Base-by-base conservation (phyloP, 2,329 filamentous ascomycete species). In the Colletotrichum sublineola region DNA sequence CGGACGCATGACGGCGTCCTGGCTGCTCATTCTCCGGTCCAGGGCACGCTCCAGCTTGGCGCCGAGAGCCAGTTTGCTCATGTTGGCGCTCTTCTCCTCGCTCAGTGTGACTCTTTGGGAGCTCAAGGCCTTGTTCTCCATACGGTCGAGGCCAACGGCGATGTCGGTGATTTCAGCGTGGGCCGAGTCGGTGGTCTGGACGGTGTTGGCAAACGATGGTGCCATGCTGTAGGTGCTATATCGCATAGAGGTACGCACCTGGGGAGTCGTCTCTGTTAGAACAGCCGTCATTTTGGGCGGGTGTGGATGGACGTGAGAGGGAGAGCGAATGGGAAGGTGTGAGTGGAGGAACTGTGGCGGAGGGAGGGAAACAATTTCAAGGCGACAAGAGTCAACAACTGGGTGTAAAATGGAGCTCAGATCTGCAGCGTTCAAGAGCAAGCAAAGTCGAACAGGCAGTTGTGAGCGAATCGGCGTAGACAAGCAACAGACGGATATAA, bases 31-130 rank as follows among this genome's bases (percentile, higher is more conserved):
- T 78, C 95, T 90, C 76, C 95, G 89, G 76, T 92, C 92, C 67
- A 98, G 89, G 31, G 95, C 95, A 73, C 95, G 91, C 81, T 97
- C 95, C 52, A 97, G 89, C 85, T 97, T 97, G 73, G 95, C 95
- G 60, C 95, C 93, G 64, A 97, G 89, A 48, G 95, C 95, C 71
- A 97, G 88, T 85, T 97, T 97, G 85, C 91, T 92, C 82, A 97
- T 86, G 80, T 93, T 92, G 78, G 94, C 93, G 29, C 88, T 90
- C 87, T 97, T 97, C 82, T 96, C 91, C 74, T 92, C 90, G 80
- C 87, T 93, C 75, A 95, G 90, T 68, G 90, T 87, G 79, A 95
- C 95, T 77, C 95, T 92, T 85, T 98, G 95, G 78, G 92, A 90
- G 77, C 90, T 86, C 38, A 97, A 90, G 61, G 93, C 93, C 83